Evolutionary conservation across 179 eudicot genomes (phyloP).

Genomic region (Silene vulgaris): DNA sequence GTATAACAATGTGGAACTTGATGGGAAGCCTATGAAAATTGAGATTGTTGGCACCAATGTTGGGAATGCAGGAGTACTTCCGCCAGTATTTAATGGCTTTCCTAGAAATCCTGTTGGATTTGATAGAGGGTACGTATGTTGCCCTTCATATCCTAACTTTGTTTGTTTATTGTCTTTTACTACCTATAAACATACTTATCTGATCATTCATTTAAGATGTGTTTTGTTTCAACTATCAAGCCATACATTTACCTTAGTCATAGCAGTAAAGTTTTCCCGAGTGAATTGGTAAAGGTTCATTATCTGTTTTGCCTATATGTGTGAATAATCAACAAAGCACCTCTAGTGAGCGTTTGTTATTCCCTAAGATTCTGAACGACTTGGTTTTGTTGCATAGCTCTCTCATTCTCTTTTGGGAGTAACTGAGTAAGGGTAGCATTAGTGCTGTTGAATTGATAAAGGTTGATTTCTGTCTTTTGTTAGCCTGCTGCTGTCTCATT

Average conservation of each 20-base stretch:
- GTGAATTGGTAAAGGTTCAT: too few relatives aligned
- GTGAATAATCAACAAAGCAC: background rate
- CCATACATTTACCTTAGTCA: background rate
- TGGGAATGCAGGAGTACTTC: conserved; percentile 24
- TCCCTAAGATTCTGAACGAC: background rate
- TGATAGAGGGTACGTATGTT: conserved; percentile 26
- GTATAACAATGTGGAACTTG: conserved; percentile 51
- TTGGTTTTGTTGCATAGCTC: background rate
- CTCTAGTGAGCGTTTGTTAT: background rate
- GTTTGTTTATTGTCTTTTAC: background rate
- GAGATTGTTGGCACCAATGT: conserved; percentile 44
- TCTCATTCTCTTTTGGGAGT: too few relatives aligned
- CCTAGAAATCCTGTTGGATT: conserved; percentile 46
- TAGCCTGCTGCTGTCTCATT: too few relatives aligned
- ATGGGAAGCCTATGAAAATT: conserved; percentile 53
- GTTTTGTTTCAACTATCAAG: background rate
- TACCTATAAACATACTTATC: background rate
- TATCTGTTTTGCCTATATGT: background rate
- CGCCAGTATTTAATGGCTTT: conserved; percentile 35
- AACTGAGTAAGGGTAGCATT: too few relatives aligned
- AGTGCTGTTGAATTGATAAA: too few relatives aligned
- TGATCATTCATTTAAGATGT: background rate
- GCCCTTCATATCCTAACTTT: background rate
- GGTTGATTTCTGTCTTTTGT: too few relatives aligned
- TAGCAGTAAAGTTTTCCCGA: background rate